Evolutionary conservation across 345 rosid species (phyloP), one percentile per base, ranked within the genome.

Genomic region (Psidium friedrichsthalianum): DNA sequence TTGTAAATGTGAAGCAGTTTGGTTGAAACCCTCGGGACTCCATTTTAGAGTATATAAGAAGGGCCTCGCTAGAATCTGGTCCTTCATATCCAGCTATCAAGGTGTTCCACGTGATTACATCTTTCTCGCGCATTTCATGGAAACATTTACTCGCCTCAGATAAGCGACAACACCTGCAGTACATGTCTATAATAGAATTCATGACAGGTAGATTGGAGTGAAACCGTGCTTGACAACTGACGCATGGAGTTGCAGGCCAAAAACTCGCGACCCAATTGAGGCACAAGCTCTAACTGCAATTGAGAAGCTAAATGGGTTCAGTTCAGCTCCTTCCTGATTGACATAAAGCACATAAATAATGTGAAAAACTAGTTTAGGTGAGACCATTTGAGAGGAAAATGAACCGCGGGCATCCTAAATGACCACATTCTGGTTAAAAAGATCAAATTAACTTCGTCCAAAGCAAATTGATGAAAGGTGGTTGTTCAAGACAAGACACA

Each of bases 261-360:
- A 92, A 86, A 83, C 85, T 82, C 82, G 85, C 0, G 93, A 93
- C 51, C 96, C 94, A 56, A 91, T 87, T 1, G 93, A 94, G 87
- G 98, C 92, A 24, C 98, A 95, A 86, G 98, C 98, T 93, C 94
- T 93, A 86, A 93, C 91, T 14, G 95, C 97, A 74, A 97, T 97
- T 0, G 98, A 94, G 89, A 94, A 89, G 90, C 93, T 93, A 85
- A 91, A 91, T 57, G 98, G 93, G 32, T 92, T 93, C 88, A 90
- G 85, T 61, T 92, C 94, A 29, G 83, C 92, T 87, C 87, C 92
- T 84, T 93, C 98, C 98, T 95, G 91, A 82, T 82, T 88, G 74
- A 69, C 85, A 83, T 83, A 7, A 51, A 82, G 52, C 15, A 44
- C 51, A 49, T 36, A 85, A 49, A 74, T 56, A 74, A 44, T 84